Evolutionary conservation across 352 stramenopile genomes (phyloP).

Genomic region (Phytopythium litorale): DNA sequence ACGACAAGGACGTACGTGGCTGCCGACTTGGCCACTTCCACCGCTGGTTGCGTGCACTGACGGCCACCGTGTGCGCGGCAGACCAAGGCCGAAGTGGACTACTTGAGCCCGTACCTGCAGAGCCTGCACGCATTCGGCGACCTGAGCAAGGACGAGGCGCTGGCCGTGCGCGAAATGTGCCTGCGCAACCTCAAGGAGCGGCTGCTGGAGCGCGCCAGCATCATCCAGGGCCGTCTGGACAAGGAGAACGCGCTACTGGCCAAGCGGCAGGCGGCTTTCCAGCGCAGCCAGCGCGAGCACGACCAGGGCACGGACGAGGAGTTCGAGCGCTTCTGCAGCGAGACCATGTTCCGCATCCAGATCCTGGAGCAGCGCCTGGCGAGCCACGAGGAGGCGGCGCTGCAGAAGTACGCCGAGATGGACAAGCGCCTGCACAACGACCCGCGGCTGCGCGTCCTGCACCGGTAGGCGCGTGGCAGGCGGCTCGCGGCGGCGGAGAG

Average conservation of each 20-base stretch:
- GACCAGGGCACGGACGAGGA: constrained; percentile 91
- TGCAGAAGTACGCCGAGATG: constrained; percentile 94
- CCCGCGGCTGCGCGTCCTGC: constrained; percentile 67
- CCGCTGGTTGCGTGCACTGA: background rate
- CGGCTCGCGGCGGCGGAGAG: background rate
- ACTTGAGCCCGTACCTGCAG: constrained; percentile 92
- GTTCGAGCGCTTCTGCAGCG: constrained; percentile 93
- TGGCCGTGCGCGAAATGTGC: constrained; percentile 86
- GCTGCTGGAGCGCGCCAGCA: constrained; percentile 91
- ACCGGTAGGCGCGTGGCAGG: constrained; percentile 30
- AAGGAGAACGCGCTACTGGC: constrained; percentile 90
- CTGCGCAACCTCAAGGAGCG: constrained; percentile 92
- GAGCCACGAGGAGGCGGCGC: constrained; percentile 90
- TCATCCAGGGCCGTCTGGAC: constrained; percentile 93
- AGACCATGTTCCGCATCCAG: constrained; percentile 96
- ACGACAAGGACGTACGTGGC: constrained; percentile 55
- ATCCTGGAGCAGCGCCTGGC: constrained; percentile 92
- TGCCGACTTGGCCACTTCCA: no score
- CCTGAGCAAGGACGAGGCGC: constrained; percentile 84
- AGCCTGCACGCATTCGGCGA: constrained; percentile 49
- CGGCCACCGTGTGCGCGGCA: constrained; percentile 11
- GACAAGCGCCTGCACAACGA: constrained; percentile 90
- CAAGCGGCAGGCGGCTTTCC: constrained; percentile 91
- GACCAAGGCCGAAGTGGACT: constrained; percentile 85
- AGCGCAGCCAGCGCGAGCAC: constrained; percentile 90